These are phyloP conservation scores for Asterophora lycoperdoides DNA, from an alignment of 768 basidiomycete species.

Conservation along the genomic window DNA sequence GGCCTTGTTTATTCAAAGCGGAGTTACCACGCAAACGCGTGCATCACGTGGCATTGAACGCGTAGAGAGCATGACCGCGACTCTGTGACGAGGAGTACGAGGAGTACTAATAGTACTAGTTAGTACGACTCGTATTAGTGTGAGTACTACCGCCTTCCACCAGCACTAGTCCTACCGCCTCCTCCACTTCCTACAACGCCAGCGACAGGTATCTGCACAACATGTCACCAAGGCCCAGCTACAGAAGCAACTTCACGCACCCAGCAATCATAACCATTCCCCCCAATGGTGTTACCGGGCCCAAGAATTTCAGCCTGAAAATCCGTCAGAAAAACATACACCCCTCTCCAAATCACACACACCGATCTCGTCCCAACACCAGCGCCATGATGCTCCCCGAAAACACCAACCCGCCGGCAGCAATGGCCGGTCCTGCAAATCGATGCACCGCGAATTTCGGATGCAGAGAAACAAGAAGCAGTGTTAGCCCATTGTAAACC, in stretches of 20 bases:
- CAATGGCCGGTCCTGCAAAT: constrained; percentile 67
- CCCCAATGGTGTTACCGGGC: constrained; percentile 66
- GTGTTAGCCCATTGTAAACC: constrained; percentile 67
- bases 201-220: constrained; percentile 49
- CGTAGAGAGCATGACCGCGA: constrained; percentile 7
- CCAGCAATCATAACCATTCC: constrained; percentile 64
- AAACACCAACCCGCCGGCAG: constrained; percentile 52
- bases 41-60: constrained; percentile 29
- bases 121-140: too few relatives aligned
- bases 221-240: background rate
- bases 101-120: too few relatives aligned
- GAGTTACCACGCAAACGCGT: constrained; percentile 39
- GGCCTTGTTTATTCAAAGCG: constrained; percentile 21
- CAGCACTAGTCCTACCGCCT: too few relatives aligned
- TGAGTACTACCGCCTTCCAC: too few relatives aligned
- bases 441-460: constrained; percentile 53
- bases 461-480: constrained; percentile 61
- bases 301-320: constrained; percentile 44
- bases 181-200: constrained; percentile 33
- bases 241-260: constrained; percentile 32
- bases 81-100: too few relatives aligned
- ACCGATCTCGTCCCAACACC: constrained; percentile 46
- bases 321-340: constrained; percentile 19
- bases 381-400: constrained; percentile 59
- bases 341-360: constrained; percentile 6